phyloP scores from a whole-genome alignment of 352 stramenopile genomes.

The Pythium insidiosum region DNA sequence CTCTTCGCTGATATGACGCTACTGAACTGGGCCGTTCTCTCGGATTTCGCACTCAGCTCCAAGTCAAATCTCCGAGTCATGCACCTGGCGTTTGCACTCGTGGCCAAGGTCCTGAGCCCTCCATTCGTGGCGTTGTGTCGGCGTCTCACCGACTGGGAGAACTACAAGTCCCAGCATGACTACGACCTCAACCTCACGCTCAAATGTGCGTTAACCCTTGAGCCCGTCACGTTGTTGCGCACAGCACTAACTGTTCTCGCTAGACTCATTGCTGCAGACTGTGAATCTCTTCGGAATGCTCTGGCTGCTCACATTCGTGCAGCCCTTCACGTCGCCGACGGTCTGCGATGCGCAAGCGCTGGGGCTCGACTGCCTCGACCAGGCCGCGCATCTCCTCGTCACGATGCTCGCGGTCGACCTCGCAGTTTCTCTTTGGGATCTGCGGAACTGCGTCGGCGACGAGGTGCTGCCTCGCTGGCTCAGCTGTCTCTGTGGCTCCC shows the following conservation, averaged over 20 bases:
- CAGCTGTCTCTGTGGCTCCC: too few species aligned
- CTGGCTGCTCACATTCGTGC: constrained; percentile 42
- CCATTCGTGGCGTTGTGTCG: constrained; percentile 19
- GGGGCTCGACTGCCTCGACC: constrained; percentile 25
- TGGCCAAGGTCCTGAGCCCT: constrained; percentile 25
- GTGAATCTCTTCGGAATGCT: constrained; percentile 52
- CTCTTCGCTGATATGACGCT: constrained; percentile 23
- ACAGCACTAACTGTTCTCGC: neutral
- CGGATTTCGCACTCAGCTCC: constrained; percentile 6
- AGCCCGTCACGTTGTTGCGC: neutral
- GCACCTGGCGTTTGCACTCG: constrained; percentile 26
- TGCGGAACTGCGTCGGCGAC: constrained; percentile 10
- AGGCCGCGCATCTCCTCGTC: constrained; percentile 39
- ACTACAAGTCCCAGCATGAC: constrained; percentile 54
- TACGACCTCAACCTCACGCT: constrained; percentile 70
- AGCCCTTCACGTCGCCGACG: constrained; percentile 20
- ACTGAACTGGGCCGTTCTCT: constrained; percentile 26
- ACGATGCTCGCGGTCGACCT: constrained; percentile 34
- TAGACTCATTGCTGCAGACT: constrained; percentile 50
- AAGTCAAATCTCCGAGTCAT: constrained; percentile 18
- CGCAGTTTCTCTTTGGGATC: constrained; percentile 21
- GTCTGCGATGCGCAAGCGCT: constrained; percentile 7
- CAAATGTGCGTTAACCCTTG: constrained; percentile 38
- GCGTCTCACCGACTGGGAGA: constrained; percentile 58
- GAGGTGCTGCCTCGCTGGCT: too few species aligned